Evolutionary conservation across 352 stramenopile species (phyloP).

Genomic region (Pythium plurisporium): DNA sequence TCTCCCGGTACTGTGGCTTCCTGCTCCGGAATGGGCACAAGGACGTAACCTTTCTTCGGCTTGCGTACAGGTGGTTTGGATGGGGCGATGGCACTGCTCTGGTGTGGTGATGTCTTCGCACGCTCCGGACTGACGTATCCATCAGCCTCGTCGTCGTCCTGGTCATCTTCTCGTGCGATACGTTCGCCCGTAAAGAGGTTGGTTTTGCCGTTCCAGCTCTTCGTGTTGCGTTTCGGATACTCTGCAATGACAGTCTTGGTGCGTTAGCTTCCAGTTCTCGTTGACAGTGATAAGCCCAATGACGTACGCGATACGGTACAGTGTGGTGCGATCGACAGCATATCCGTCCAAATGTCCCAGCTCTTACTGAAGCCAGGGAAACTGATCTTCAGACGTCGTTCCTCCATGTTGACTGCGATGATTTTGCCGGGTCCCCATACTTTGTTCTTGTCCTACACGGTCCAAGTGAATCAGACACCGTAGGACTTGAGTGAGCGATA

Average conservation of each 20-base stretch:
- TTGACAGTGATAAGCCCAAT: too few relatives aligned
- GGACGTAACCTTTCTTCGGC: conserved; percentile 17
- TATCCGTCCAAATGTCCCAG: conserved; percentile 73
- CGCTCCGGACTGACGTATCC: background rate
- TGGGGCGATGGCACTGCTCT: background rate
- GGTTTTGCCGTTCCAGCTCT: conserved; percentile 55
- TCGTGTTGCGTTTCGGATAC: conserved; percentile 2
- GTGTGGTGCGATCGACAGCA: conserved; percentile 56
- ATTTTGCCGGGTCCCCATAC: conserved; percentile 69
- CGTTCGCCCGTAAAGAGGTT: conserved; percentile 41
- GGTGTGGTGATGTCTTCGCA: background rate
- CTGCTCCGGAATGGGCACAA: background rate
- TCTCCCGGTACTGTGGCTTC: background rate
- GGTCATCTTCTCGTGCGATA: background rate
- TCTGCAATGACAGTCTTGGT: conserved; percentile 19
- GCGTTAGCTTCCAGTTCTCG: too few relatives aligned
- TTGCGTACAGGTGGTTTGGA: conserved; percentile 2
- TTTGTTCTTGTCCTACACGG: conserved; percentile 57
- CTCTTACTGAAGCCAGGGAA: conserved; percentile 65
- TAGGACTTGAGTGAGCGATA: background rate
- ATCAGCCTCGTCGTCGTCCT: background rate
- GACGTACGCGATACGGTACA: conserved; percentile 15
- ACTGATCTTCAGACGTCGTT: conserved; percentile 65
- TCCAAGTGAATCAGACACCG: background rate
- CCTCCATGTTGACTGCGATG: conserved; percentile 49